Percentiles rank a stretch among this genome's conserved stretches.
Evolutionary conservation across 495 filamentous ascomycete genomes (phyloP).

Genomic region (Parachaetomium inaequale): DNA sequence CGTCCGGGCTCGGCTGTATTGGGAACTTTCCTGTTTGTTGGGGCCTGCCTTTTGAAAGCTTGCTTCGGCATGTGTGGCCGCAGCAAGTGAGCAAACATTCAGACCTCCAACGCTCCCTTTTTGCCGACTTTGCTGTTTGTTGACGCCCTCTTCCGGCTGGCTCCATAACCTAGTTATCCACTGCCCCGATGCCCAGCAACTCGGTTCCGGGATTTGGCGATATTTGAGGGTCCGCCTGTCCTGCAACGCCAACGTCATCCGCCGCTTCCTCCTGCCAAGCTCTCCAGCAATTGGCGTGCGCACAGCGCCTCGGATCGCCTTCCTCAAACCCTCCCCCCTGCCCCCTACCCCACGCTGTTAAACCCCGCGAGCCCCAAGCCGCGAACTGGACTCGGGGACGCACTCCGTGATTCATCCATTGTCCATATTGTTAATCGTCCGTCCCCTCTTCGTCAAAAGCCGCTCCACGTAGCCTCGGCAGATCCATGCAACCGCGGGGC

Average conservation of each 20-base stretch:
- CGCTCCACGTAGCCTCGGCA: constrained; percentile 8
- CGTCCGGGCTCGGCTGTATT: background rate
- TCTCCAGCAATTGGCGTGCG: background rate
- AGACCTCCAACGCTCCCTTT: background rate
- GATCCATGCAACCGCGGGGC: constrained; percentile 9
- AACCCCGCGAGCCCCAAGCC: constrained; percentile 13
- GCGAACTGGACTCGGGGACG: background rate
- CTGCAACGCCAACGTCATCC: constrained; percentile 20
- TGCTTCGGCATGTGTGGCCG: background rate
- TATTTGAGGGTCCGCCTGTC: constrained; percentile 8
- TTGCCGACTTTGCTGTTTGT: background rate
- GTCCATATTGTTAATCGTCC: background rate
- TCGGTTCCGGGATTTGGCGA: constrained; percentile 12
- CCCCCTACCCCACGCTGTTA: constrained; percentile 7
- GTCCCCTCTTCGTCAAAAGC: background rate
- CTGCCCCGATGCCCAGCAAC: background rate
- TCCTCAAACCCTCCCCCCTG: constrained; percentile 1
- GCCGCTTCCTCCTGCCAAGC: background rate
- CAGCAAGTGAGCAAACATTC: background rate
- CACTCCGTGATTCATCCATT: background rate
- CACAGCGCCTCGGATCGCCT: constrained; percentile 3
- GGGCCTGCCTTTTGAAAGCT: background rate
- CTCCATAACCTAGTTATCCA: background rate
- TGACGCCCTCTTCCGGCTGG: background rate
- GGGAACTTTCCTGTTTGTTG: background rate